Base-by-base conservation (phyloP, 2,329 filamentous ascomycete species). In the Didymella arachidicola region DNA sequence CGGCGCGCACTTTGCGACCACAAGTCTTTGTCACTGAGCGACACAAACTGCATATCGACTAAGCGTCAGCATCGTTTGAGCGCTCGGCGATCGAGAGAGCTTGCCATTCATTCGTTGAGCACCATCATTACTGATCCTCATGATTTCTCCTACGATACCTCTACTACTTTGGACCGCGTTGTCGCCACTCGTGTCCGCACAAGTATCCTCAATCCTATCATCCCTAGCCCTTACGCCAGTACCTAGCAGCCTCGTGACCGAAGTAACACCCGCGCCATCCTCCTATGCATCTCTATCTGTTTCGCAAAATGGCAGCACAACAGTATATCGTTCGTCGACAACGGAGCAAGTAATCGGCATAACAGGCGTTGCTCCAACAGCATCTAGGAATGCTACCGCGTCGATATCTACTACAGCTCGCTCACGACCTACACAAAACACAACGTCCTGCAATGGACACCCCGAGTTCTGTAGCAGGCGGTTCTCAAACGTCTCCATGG, bases 401-500 rank as follows among this genome's bases (percentile, higher is more conserved):
- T 34, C 63, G 48, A 27, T 60, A 7, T 62, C 55, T 22, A 58
- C 63, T 2, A 55, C 62, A 10, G 32, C 47, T 45, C 56, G 30
- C 12, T 49, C 66, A 34, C 64, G 52, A 18, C 61, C 65, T 12
- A 53, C 62, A 7, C 61, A 66, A 11, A 75, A 76, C 34, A 71
- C 64, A 2, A 72, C 67, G 43, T 65, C 69, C 19, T 77, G 75
- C 62, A 77, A 77, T 53, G 70, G 69, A n/a, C 57, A 75, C 50
- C 53, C 62, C n/a, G 75, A 77, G 30, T 71, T 75, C 36, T 77
- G 74, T 59, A 51, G 60, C 19, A 63, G 73, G 11, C 69, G 62
- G n/a, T 71, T 75, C 53, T 73, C 71, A 26, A 76, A 77, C 46
- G 60, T 77, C 7, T 69, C 75, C 2, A 68, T 74, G 64, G 73